phyloP scores from a whole-genome alignment of 495 filamentous ascomycete species.

The Talaromyces stipitatus region DNA sequence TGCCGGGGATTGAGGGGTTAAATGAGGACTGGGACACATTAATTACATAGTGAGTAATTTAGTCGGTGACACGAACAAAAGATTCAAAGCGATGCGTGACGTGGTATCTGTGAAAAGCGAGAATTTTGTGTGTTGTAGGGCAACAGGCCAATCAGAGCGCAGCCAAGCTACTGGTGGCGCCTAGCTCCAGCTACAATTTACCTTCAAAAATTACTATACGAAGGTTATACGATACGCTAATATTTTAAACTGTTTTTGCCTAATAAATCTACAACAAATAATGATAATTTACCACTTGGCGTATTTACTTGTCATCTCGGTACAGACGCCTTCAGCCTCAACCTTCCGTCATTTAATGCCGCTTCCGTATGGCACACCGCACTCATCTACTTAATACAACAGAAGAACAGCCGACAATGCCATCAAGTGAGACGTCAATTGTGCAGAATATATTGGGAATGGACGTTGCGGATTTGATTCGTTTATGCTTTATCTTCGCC shows the following conservation, averaged over 20 bases:
- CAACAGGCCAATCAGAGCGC: neutral
- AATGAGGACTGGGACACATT: neutral
- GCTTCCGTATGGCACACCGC: neutral
- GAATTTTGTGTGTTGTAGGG: neutral
- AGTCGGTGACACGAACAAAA: neutral
- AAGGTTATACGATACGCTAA: neutral
- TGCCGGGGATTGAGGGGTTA: neutral
- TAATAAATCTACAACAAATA: neutral
- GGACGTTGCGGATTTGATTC: constrained; percentile 35
- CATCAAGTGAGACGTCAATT: neutral
- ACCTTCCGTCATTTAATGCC: neutral
- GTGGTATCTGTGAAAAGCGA: neutral
- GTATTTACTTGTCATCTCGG: neutral
- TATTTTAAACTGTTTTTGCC: neutral
- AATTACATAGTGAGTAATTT: neutral
- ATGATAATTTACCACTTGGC: neutral
- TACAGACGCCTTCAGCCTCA: neutral
- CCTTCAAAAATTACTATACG: neutral
- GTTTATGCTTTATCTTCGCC: constrained; percentile 37
- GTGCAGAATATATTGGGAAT: constrained; percentile 12
- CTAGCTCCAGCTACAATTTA: neutral
- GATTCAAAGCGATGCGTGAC: neutral
- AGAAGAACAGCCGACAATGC: neutral
- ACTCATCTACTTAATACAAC: neutral
- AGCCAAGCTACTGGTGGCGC: neutral